Percentiles rank a stretch among this genome's conserved stretches.
Conservation (phyloP, 768 basidiomycete species). For the Mycena haematopus region DNA sequence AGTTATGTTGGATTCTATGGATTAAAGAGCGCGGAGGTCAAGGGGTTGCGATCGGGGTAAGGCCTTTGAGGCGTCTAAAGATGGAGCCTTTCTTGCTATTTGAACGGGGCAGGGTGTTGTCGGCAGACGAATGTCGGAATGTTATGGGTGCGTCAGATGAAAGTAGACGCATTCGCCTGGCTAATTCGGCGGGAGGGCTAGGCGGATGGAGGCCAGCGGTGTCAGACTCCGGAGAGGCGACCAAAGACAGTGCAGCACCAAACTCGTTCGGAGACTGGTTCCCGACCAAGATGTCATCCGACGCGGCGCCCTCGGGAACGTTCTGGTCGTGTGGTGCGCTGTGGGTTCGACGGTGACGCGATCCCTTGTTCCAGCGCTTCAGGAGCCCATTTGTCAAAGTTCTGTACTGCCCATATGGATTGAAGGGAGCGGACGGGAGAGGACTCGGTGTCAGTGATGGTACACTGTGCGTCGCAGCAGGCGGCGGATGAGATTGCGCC, state of each 20-base stretch:
- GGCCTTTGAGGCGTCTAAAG: conserved; percentile 27
- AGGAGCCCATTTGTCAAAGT: conserved; percentile 26
- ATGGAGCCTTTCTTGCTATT: conserved; percentile 14
- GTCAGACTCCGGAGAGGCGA: conserved; percentile 1
- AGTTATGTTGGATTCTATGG: neutral
- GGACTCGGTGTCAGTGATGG: neutral
- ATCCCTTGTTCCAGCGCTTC: conserved; percentile 27
- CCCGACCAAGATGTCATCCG: neutral
- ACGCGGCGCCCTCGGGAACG: conserved; percentile 7
- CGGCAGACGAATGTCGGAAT: conserved; percentile 24
- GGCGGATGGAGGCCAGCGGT: neutral
- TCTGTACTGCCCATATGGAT: conserved; percentile 9
- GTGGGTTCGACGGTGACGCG: conserved; percentile 29
- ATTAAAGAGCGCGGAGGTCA: conserved; percentile 4
- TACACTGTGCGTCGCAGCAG: neutral
- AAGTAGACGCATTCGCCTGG: conserved; percentile 2
- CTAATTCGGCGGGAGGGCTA: neutral
- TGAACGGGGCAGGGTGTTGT: conserved; percentile 14
- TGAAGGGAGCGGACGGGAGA: conserved; percentile 12
- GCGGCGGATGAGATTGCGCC: conserved; percentile 27
- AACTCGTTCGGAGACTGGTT: conserved; percentile 25
- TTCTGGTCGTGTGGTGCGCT: conserved; percentile 29
- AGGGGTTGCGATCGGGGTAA: conserved; percentile 7
- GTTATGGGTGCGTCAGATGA: conserved; percentile 18
- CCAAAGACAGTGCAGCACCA: too few species aligned